Evolutionary conservation across 441 rosid species (phyloP), one percentile per base, ranked within the genome.

Genomic region (Brassica balearica): DNA sequence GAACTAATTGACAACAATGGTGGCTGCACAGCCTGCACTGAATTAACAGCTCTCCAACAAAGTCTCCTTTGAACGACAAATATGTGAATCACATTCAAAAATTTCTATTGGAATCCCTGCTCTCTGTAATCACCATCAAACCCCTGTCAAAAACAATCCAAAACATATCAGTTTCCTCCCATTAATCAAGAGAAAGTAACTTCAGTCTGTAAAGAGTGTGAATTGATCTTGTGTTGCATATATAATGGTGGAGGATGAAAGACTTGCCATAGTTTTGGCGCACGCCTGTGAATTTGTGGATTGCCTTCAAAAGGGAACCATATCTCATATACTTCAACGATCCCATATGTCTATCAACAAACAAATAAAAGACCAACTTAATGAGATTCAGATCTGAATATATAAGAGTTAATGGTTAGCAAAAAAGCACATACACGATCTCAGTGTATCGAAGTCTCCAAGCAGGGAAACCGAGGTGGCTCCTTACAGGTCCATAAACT

Each of bases 371-470:
- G 17, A 71, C 41, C 56, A 48, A 66, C 34, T 34, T 71, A 14
- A 80, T 77, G 63, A 82, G 68, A 29, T 67, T 53, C 11, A 46
- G 65, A 22, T 43, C 48, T 67, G 48, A 67, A 29, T 15, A 60
- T 61, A 25, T 5, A 61, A 56, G 65, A 64, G 32, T 41, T 10
- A 38, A 9, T 19, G 4, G 68, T 55, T 69, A 34, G 12, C 64
- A 11, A 60, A 23, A 6, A 72, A 86, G 67, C 29, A 85, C 92
- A 73, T 76, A 93, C 97, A 87, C 73, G 76, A 96, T 91, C 93
- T 96, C 98, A 0, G 97, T 89, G 62, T 90, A 96, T 72, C 88
- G 87, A 70, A 93, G 84, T 86, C 97, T 86, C 98, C 98, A 93
- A 8, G 96, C 87, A 8, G 99, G 98, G 80, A 93, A 95, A 77